Base-by-base conservation (phyloP, 2,329 filamentous ascomycete species). In the Cladophialophora psammophila region DNA sequence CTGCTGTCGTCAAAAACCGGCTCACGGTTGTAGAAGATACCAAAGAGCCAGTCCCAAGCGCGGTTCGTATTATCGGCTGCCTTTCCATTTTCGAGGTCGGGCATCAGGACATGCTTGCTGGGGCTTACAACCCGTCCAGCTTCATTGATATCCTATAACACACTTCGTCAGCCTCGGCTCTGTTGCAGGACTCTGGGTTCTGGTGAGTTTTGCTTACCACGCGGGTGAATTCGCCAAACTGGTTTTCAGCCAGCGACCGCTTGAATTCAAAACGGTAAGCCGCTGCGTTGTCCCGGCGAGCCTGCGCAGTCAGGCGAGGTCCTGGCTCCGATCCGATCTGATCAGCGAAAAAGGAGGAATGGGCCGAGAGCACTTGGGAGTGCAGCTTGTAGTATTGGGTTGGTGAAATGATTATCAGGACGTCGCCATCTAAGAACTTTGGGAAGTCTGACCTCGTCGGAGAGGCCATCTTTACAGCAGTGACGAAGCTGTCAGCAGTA, bases 31-130 rank as follows among this genome's bases (percentile, higher is more conserved):
- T 85, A 84, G 70, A 85, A 80, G 20, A 80, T 76, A 40, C 81
- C 80, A 61, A 85, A 74, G 18, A 85, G 77, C 40, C 77, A 76
- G 56, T 81, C 76, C 73, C 81, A 85, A 56, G 80, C 71, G 57
- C 72, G 72, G 60, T 74, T 62, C 20, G 35, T 54, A 31, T 61
- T 62, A 64, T 71, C 64, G 3, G 65, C 50, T 0, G 64, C 59
- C n/a, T 72, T 72, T 42, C 78, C 78, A 40, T 79, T 80, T 56
- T 79, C 76, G 60, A 79, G 76, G 32, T 78, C 65, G 5, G 60
- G 58, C n/a, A 57, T 38, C n/a, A 62, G 8, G 75, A 64, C 15
- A 72, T 72, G 53, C 18, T 53, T 38, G 26, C 26, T 59, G 64
- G 63, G 42, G 20, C 54, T 38, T 12, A 58, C 42, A 9, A 74